A percentile compares a stretch with the other conserved stretches of the same genome.
Conservation (phyloP, 2,329 filamentous ascomycete genomes). For the Aspergillus caelatus region DNA sequence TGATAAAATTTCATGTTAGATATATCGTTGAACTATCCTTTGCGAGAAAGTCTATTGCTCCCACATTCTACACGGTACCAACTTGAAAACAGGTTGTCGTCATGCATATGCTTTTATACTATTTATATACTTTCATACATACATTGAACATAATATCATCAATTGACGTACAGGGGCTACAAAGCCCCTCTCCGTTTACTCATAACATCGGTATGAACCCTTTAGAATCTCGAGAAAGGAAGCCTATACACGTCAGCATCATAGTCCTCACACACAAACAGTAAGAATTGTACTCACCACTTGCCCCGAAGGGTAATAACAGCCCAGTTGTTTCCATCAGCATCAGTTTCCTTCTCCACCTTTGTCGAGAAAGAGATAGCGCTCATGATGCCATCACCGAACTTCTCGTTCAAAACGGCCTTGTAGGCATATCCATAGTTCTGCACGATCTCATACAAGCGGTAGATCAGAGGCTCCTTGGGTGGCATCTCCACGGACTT, state of each 20-base stretch:
- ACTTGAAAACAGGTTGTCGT: neutral
- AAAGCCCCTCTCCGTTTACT: fast-evolving
- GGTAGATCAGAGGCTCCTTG: constrained; percentile 83
- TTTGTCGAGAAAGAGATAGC: constrained; percentile 89
- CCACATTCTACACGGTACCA: neutral
- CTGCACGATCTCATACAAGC: constrained; percentile 91
- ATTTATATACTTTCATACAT: neutral
- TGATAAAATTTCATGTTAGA: no score
- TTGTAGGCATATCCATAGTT: constrained; percentile 98
- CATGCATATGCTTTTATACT: neutral
- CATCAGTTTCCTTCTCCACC: constrained; percentile 91
- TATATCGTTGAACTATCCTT: no score
- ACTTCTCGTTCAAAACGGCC: constrained; percentile 93
- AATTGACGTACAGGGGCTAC: neutral
- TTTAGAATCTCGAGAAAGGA: constrained; percentile 39
- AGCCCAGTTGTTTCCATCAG: constrained; percentile 78
- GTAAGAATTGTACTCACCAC: constrained; percentile 60
- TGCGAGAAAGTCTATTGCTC: no score
- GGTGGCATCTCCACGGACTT: constrained; percentile 80
- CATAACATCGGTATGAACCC: neutral
- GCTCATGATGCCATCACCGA: constrained; percentile 93
- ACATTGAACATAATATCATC: neutral
- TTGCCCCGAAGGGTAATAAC: constrained; percentile 82
- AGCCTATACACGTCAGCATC: constrained; percentile 37
- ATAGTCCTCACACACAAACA: neutral